Percentiles rank a stretch among this genome's conserved stretches.
Conservation (phyloP, 140 eudicot species). For the Bidens hawaiensis region DNA sequence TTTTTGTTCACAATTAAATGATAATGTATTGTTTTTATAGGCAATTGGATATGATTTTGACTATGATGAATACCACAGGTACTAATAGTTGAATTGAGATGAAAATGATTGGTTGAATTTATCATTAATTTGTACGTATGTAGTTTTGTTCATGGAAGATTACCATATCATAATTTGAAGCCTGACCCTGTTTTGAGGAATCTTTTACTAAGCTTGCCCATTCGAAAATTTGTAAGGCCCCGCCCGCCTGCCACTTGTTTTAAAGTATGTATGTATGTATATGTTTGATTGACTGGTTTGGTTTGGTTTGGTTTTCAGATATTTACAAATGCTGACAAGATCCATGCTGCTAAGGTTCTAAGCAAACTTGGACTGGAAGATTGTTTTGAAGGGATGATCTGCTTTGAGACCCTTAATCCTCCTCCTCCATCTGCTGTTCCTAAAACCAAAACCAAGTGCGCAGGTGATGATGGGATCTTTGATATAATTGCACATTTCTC, state of each 20-base stretch:
- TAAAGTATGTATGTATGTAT: background rate
- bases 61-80: constrained; percentile 93
- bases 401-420: constrained; percentile 86
- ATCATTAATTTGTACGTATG: background rate
- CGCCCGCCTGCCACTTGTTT: background rate
- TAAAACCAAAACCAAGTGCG: constrained; percentile 28
- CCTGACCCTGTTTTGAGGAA: constrained; percentile 80
- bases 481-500: constrained; percentile 75
- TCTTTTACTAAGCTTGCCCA: constrained; percentile 74
- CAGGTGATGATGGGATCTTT: constrained; percentile 28
- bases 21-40: constrained; percentile 23
- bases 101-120: background rate
- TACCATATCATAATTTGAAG: constrained; percentile 85
- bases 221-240: constrained; percentile 75
- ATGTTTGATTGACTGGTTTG: no score
- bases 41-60: constrained; percentile 96
- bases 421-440: constrained; percentile 12
- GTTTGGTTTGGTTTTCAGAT: no score
- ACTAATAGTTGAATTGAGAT: background rate
- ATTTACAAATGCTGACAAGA: constrained; percentile 84
- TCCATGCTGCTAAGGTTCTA: constrained; percentile 67
- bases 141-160: constrained; percentile 89
- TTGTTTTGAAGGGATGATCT: constrained; percentile 83
- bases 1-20: background rate
- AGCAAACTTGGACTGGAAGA: constrained; percentile 70